Conservation (phyloP, 1,139 yeast genomes). For the Torulaspora pretoriensis region DNA sequence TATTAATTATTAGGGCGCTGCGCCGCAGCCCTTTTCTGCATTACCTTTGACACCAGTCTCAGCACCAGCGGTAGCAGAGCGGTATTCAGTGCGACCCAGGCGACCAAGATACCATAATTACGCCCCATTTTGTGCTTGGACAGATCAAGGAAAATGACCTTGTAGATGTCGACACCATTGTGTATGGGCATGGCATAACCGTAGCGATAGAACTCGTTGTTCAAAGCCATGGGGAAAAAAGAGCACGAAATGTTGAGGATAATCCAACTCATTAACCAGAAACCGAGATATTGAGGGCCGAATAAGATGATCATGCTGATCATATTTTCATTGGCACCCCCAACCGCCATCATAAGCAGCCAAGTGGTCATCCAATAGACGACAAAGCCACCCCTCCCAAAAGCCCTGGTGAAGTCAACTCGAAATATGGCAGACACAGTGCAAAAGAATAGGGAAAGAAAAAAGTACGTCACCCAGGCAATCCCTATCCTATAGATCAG, state of each 20-base stretch:
- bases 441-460: constrained; percentile 53
- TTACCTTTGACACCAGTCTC: constrained; percentile 32
- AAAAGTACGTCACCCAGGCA: constrained; percentile 46
- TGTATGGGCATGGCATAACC: constrained; percentile 67
- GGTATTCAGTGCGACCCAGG: constrained; percentile 55
- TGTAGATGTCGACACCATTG: constrained; percentile 52
- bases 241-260: constrained; percentile 58
- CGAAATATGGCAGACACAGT: constrained; percentile 60
- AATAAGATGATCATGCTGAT: constrained; percentile 45
- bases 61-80: constrained; percentile 44
- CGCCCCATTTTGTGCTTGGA: constrained; percentile 55
- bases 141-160: constrained; percentile 54
- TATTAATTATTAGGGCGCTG: constrained; percentile 2
- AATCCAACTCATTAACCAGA: constrained; percentile 57
- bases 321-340: constrained; percentile 60
- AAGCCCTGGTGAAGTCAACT: constrained; percentile 48
- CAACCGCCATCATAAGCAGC: constrained; percentile 57
- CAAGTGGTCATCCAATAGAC: constrained; percentile 62
- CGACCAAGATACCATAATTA: constrained; percentile 52
- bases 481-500: constrained; percentile 48
- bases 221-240: constrained; percentile 53
- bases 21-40: constrained; percentile 34
- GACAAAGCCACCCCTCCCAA: constrained; percentile 59
- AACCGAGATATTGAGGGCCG: constrained; percentile 51
- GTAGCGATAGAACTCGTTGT: constrained; percentile 51